A percentile compares a stretch with the other conserved stretches of the same genome.
These are phyloP conservation scores for Dactylellina leptospora DNA, from an alignment of 2,329 filamentous ascomycete species.

Conservation along the genomic window DNA sequence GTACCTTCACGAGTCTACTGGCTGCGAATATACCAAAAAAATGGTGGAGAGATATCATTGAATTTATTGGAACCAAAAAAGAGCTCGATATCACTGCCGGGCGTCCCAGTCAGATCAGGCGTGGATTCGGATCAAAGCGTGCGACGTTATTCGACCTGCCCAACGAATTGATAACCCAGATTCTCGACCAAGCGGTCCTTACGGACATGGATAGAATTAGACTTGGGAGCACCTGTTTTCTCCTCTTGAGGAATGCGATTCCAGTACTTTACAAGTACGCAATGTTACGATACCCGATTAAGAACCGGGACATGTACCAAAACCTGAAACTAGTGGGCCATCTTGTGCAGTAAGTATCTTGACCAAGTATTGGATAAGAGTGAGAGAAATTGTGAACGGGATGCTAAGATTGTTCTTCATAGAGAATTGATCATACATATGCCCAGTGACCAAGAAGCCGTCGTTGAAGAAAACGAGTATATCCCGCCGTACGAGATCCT, in stretches of 20 bases:
- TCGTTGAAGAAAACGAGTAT: constrained; percentile 29
- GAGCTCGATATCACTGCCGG: neutral
- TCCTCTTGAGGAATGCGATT: constrained; percentile 32
- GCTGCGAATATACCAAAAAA: neutral
- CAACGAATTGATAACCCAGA: constrained; percentile 21
- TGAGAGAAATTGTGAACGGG: neutral
- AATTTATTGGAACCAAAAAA: neutral
- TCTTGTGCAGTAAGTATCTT: constrained; percentile 32
- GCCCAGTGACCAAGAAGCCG: constrained; percentile 9
- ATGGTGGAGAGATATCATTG: constrained; percentile 5
- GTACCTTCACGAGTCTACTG: neutral
- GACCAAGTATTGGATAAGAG: neutral
- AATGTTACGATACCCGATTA: constrained; percentile 30
- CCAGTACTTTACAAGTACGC: constrained; percentile 47
- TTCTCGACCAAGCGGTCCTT: constrained; percentile 24
- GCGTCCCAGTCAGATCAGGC: neutral
- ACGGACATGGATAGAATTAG: constrained; percentile 23
- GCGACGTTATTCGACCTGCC: constrained; percentile 31
- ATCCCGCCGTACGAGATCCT: constrained; percentile 37
- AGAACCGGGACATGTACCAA: constrained; percentile 26
- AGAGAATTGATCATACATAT: constrained; percentile 48
- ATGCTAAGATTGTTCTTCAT: neutral
- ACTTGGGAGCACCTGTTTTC: constrained; percentile 30
- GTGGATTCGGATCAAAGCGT: neutral
- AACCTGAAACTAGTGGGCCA: constrained; percentile 33